These are phyloP conservation scores for Jatropha curcas DNA, from an alignment of 345 rosid species.

Conservation along the genomic window DNA sequence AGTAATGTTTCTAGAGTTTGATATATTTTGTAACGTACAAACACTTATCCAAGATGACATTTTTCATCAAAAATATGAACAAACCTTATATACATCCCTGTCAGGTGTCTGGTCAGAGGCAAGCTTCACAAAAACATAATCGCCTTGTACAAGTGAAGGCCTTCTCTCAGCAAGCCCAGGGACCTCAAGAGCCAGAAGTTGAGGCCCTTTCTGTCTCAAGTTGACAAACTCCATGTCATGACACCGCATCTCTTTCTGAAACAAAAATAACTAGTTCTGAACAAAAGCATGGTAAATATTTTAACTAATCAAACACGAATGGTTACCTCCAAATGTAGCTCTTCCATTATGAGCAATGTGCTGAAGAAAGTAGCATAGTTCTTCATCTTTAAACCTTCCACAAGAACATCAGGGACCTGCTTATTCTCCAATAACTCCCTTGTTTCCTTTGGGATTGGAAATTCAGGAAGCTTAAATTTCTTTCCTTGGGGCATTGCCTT, in stretches of 20 bases:
- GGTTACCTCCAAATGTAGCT: conserved; percentile 69
- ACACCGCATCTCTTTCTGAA: conserved; percentile 74
- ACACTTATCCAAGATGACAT: neutral
- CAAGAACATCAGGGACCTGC: conserved; percentile 47
- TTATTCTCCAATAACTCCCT: conserved; percentile 61
- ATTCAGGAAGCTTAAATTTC: conserved; percentile 55
- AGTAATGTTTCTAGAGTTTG: neutral
- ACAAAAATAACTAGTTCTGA: conserved; percentile 7
- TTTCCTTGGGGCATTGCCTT: conserved; percentile 14
- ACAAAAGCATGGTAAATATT: neutral
- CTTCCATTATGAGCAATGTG: conserved; percentile 67
- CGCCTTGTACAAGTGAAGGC: conserved; percentile 83
- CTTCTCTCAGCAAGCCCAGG: conserved; percentile 90
- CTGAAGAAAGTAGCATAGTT: conserved; percentile 60
- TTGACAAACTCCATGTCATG: conserved; percentile 64
- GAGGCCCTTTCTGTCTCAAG: conserved; percentile 53
- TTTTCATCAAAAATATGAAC: conserved; percentile 1
- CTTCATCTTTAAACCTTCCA: conserved; percentile 42
- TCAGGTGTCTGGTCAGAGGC: conserved; percentile 28
- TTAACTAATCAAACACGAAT: conserved; percentile 1
- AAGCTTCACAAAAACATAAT: conserved; percentile 52
- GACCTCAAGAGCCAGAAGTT: conserved; percentile 59
- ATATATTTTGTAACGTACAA: neutral
- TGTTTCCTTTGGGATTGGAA: conserved; percentile 57
- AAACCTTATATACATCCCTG: conserved; percentile 35